Base-by-base conservation (phyloP, 495 filamentous ascomycete species). In the Penicillium ucsense region DNA sequence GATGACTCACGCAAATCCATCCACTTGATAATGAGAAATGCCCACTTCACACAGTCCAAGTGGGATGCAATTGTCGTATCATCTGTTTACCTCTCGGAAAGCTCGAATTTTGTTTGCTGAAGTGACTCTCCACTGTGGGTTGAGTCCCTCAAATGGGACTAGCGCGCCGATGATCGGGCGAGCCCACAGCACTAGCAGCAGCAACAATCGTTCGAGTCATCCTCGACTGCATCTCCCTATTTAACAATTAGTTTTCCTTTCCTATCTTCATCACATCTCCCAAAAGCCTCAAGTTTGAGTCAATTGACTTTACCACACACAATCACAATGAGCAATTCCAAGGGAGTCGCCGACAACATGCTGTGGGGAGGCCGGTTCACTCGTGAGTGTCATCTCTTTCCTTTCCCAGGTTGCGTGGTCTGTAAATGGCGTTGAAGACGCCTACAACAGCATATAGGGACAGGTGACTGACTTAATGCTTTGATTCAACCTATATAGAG, bases 281-380 rank as follows among this genome's bases (percentile, higher is more conserved):
- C 20, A 20, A 20, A 20, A 32, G 11, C 10, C 29, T 29, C n/a
- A 20, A 42, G 12, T 40, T 7, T 11, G 31, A 8, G 9, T 35
- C 33, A 48, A 48, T 48, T 48, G 45, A 48, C 10, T 34, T 11
- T 28, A 12, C 4, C 2, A 6, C 7, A 48, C 41, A 29, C 39
- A 27, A 48, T 31, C 56, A 71, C 56, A 53, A 73, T 73, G 70
- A 70, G 64, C 57, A 64, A 55, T 48, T 32, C 56, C 35, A 73
- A 70, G 49, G 61, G 53, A 45, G 68, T 72, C 47, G 70, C 68
- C 6, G 70, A 73, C 58, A 79, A 79, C 54, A 85, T 84, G 76
- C 77, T 90, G 51, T 90, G 86, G 86, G 86, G 86, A 52, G 86
- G 86, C 53, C 79, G 86, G 45, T 90, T 90, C 64, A 89, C 82